Conservation (phyloP, 2,329 filamentous ascomycete species). For the Verticillium dahliae region DNA sequence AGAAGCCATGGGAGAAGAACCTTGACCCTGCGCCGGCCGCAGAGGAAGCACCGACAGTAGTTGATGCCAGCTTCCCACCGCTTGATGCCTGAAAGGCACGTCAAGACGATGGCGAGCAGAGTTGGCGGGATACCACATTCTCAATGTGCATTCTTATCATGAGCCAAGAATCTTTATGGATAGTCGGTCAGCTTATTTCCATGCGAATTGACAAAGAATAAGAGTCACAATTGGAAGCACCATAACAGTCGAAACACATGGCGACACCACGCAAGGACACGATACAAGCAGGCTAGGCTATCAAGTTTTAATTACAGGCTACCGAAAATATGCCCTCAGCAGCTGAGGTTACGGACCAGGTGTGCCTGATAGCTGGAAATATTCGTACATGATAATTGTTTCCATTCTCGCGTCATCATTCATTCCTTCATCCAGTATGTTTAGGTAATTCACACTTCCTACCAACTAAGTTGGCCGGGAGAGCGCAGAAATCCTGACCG, state of each 20-base stretch:
- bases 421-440: neutral
- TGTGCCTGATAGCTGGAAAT: neutral
- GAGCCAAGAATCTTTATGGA: neutral
- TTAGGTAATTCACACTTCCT: neutral
- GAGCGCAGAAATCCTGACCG: neutral
- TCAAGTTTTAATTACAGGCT: conserved; percentile 7
- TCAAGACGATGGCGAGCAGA: neutral
- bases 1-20: conserved; percentile 74
- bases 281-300: neutral
- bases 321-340: conserved; percentile 9
- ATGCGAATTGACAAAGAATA: too few relatives aligned
- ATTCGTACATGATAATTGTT: conserved; percentile 1
- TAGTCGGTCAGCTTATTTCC: too few relatives aligned
- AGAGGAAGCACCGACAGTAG: neutral
- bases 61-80: conserved; percentile 26
- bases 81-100: conserved; percentile 8
- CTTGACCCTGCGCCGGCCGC: neutral
- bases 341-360: neutral
- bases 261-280: neutral
- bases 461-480: neutral
- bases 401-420: neutral
- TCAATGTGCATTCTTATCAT: neutral
- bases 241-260: too few relatives aligned
- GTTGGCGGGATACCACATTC: neutral
- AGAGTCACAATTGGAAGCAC: too few relatives aligned